Evolutionary conservation across 2,329 filamentous ascomycete genomes (phyloP), one percentile per base, ranked within the genome.

Genomic region (Capronia americana): DNA sequence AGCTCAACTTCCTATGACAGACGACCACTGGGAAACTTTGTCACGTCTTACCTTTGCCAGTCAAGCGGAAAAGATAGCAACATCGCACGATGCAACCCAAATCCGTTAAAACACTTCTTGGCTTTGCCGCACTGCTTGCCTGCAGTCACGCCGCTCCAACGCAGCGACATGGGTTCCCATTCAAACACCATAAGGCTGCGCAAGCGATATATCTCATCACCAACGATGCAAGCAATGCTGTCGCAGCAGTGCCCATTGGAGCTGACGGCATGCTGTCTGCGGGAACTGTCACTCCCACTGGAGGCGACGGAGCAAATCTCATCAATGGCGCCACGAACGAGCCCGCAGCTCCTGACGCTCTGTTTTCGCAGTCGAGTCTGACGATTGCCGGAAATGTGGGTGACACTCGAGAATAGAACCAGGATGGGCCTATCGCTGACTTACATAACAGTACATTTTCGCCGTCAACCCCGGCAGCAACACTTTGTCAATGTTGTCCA

Each of bases 131-230:
- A 26, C 30, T 30, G 7, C 30, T 53, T 41, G 24, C 17, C 57
- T 60, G 24, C 28, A 20, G 30, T 30, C 28, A 26, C 6, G 28
- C 44, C 26, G 57, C 20, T 7, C 57, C 57, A 38, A 24, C 44
- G 24, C 57, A 24, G 12, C 46, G 28, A 24, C 4, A 20, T 26
- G 46, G 57, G n/a, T 32, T 23, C 11, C 32, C 44, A 24, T 30
- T 5, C 10, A 7, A 23, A 14, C 46, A 53, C 0, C 7, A 28
- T 3, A 50, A 17, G 30, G 17, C 44, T 23, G 44, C 57, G 20
- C 44, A 83, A 72, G 85, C 85, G 0, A 72, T 87, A 20, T 88
- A 88, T 74, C 75, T 87, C 61, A 75, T 87, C 46, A 86, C 82
- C 41, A 89, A 89, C 70, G 79, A 84, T 2, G 74, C 73, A 10